phyloP scores from a whole-genome alignment of 495 filamentous ascomycete genomes.

The Cladorrhinum samala region DNA sequence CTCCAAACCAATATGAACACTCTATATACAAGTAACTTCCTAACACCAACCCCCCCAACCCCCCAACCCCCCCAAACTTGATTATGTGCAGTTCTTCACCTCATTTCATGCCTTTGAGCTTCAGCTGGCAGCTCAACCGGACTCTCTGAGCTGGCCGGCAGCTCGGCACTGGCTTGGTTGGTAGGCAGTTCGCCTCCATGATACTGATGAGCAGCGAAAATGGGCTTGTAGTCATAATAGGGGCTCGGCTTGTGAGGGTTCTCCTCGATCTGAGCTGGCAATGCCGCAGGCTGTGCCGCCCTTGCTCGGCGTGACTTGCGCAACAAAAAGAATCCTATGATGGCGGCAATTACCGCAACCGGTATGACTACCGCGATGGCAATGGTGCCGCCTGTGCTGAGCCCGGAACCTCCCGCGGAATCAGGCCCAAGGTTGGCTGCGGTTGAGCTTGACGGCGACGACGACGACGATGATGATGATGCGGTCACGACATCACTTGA shows the following conservation, averaged over 20 bases:
- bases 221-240: neutral
- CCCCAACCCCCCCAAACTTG: neutral
- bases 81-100: neutral
- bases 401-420: neutral
- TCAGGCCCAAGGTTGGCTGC: neutral
- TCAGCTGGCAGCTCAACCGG: neutral
- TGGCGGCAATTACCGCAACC: conserved; percentile 9
- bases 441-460: neutral
- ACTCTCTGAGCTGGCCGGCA: too few relatives aligned
- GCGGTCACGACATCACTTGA: conserved; percentile 7
- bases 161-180: too few relatives aligned
- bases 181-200: too few relatives aligned
- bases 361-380: conserved; percentile 19
- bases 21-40: too few relatives aligned
- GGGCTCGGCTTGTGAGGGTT: neutral
- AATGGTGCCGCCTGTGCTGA: conserved; percentile 15
- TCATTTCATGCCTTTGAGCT: neutral
- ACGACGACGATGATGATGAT: too few relatives aligned
- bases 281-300: neutral
- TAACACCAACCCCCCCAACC: too few relatives aligned
- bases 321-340: conserved; percentile 17
- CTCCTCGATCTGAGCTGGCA: too few relatives aligned
- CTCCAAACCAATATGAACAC: too few relatives aligned
- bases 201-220: too few relatives aligned
- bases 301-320: conserved; percentile 12